These are phyloP conservation scores for Camellia japonica DNA, from an alignment of 148 eudicot genomes.

Conservation along the genomic window DNA sequence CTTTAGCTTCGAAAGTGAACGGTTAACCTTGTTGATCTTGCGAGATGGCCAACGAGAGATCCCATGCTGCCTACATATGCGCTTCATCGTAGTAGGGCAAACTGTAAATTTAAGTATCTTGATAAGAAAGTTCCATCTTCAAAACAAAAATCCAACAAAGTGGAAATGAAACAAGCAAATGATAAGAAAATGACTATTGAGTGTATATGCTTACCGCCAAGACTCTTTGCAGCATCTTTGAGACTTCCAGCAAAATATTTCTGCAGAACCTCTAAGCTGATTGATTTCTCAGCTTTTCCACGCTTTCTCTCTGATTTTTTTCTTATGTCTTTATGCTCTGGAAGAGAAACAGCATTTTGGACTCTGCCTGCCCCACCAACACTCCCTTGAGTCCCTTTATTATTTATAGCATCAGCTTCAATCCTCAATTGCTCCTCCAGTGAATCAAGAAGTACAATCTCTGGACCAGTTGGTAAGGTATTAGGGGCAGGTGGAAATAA, in stretches of 20 bases:
- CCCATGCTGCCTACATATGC: conserved; percentile 94
- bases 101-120: conserved; percentile 42
- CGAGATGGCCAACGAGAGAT: conserved; percentile 97
- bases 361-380: conserved; percentile 21
- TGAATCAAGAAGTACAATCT: conserved; percentile 22
- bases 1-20: conserved; percentile 48
- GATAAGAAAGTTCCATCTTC: neutral
- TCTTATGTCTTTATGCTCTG: conserved; percentile 43
- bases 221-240: conserved; percentile 88
- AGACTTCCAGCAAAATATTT: conserved; percentile 87
- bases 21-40: conserved; percentile 83
- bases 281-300: conserved; percentile 89
- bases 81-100: conserved; percentile 95
- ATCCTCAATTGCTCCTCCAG: conserved; percentile 26
- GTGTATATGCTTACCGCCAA: conserved; percentile 59
- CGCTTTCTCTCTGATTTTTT: conserved; percentile 70
- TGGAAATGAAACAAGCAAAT: neutral
- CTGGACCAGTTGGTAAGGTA: conserved; percentile 33
- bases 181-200: neutral
- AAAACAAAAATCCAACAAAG: neutral
- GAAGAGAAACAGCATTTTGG: conserved; percentile 25
- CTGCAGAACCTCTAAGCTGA: conserved; percentile 85
- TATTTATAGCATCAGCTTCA: conserved; percentile 30
- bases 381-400: conserved; percentile 27
- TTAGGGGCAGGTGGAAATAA: conserved; percentile 24